These are phyloP conservation scores for Sporisorium sorghi DNA, from an alignment of 1,284 basidiomycete species.

Conservation along the genomic window DNA sequence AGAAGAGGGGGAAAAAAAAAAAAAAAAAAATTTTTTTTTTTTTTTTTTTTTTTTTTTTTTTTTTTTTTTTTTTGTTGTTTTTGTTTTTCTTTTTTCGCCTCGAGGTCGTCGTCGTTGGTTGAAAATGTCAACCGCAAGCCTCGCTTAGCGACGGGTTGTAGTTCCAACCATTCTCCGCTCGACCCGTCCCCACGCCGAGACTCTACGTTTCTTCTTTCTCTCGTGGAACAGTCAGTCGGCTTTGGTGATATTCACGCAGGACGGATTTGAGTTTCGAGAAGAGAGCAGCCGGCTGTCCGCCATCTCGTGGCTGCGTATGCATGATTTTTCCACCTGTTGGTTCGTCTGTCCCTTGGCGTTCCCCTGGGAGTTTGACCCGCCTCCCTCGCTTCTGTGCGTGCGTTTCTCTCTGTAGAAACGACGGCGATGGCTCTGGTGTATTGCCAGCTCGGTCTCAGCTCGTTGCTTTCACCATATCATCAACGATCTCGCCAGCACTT, in stretches of 20 bases:
- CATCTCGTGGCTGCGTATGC: conserved; percentile 4
- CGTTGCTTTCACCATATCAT: too few relatives aligned
- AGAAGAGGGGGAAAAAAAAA: background rate
- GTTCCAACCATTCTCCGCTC: conserved; percentile 13
- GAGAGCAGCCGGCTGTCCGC: background rate
- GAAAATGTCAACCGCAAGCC: conserved; percentile 11
- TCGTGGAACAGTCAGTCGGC: too few relatives aligned
- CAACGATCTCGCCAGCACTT: too few relatives aligned
- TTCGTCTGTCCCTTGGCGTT: background rate
- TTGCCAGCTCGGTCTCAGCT: too few relatives aligned
- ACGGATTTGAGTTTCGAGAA: background rate
- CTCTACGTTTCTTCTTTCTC: too few relatives aligned
- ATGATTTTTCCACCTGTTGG: conserved; percentile 7
- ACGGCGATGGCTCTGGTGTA: too few relatives aligned
- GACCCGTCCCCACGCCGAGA: conserved; percentile 14
- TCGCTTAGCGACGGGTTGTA: conserved; percentile 9
- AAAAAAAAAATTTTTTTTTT: background rate
- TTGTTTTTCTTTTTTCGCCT: background rate
- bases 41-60: too few relatives aligned
- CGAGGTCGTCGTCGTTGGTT: conserved; percentile 6
- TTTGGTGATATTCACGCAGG: too few relatives aligned
- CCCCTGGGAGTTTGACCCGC: background rate
- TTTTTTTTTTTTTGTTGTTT: background rate
- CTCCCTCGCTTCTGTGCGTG: background rate
- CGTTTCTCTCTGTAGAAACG: background rate